Base-by-base conservation (phyloP, 202 grass and related monocot genomes). In the Schoenoplectus tabernaemontani region DNA sequence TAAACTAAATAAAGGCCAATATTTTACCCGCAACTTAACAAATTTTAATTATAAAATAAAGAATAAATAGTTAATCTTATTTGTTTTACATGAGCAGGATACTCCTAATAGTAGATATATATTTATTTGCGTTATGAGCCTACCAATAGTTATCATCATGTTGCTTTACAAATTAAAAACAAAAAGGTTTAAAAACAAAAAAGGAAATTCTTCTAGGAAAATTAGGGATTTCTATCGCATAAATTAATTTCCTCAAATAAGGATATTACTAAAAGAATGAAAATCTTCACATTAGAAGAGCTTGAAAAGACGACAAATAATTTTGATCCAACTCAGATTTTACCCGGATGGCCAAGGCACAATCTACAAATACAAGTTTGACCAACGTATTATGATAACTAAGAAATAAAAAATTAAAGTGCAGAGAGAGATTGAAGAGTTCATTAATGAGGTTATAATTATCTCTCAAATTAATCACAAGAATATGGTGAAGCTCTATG, bases 391-490 rank as follows among this genome's bases (percentile, higher is more conserved):
- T 2, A 88, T 91, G 20, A 86, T 86, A 16, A 89, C 91, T 13
- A 93, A 93, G 34, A 91, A 87, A 42, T 85, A 88, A 54, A 91
- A 66, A 79, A 30, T 74, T 4, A 28, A 47, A 42, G 10, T 91
- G 1, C 71, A 84, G 32, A 87, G 44, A 59, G 88, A 91, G 57
- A 91, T 85, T 0, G 76, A 91, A 15, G 83, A 87, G 11, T 93
- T 91, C 36, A 87, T 93, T 33, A 93, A 93, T 16, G 86, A 93
- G 64, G 82, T 91, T 5, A 80, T 81, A 48, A 91, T 93, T 64
- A 88, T 93, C 38, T 91, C 91, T 4, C 86, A 91, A 17, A 87
- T 93, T 32, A 93, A 91, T 48, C 88, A 93, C 23, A 84, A 87
- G 46, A 94, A 96, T 43, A 44, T 94, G 8, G 89, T 91, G 9